Conservation (phyloP, 352 stramenopile species). For the Halophytophthora polymorphica region DNA sequence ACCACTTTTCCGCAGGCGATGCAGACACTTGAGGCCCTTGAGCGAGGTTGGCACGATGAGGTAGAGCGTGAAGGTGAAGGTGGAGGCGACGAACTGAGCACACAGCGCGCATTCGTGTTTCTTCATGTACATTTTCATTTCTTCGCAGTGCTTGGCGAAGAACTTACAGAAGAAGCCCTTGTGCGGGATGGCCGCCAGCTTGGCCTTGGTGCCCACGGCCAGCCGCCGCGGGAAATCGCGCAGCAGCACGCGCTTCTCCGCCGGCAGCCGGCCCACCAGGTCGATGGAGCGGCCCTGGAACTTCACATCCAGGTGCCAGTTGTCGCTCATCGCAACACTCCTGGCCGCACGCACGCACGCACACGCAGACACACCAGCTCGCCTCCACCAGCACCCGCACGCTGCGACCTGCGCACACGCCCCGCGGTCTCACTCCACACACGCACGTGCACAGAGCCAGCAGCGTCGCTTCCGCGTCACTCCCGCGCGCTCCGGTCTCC, state of each 20-base stretch:
- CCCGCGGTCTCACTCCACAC: too few relatives aligned
- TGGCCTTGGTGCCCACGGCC: constrained; percentile 71
- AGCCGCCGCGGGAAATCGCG: constrained; percentile 78
- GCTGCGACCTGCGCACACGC: too few relatives aligned
- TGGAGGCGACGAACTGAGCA: constrained; percentile 76
- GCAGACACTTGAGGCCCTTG: constrained; percentile 70
- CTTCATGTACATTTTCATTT: constrained; percentile 88
- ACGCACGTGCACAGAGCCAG: too few relatives aligned
- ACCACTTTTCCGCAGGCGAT: constrained; percentile 80
- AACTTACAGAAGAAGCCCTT: constrained; percentile 90
- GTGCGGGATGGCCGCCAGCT: constrained; percentile 74
- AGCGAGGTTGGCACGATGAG: constrained; percentile 65
- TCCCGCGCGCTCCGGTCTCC: too few relatives aligned
- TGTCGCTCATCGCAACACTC: constrained; percentile 60
- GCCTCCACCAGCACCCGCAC: too few relatives aligned
- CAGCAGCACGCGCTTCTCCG: constrained; percentile 76
- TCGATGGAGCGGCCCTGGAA: constrained; percentile 74
- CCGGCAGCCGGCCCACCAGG: constrained; percentile 69
- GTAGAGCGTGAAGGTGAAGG: constrained; percentile 86
- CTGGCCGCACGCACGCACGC: too few relatives aligned
- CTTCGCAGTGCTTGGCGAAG: constrained; percentile 77
- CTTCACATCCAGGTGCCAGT: constrained; percentile 84
- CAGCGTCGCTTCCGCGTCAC: too few relatives aligned
- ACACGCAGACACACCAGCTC: too few relatives aligned
- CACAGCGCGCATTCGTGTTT: constrained; percentile 82